These are phyloP conservation scores for Geotrichum reessii DNA, from an alignment of 1,139 yeast species.

Conservation along the genomic window DNA sequence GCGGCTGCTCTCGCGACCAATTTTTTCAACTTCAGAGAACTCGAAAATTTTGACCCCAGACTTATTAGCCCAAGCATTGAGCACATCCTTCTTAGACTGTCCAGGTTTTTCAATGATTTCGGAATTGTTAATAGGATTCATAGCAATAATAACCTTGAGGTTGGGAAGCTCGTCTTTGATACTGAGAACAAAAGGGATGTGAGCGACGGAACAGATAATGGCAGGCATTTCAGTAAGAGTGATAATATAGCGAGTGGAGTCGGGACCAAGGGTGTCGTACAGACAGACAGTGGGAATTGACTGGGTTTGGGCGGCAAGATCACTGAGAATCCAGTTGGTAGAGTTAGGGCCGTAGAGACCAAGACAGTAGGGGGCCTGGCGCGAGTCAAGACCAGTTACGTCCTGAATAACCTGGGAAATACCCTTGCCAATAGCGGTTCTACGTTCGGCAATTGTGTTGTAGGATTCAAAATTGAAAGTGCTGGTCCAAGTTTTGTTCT, in stretches of 20 bases:
- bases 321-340: constrained; percentile 57
- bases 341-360: constrained; percentile 52
- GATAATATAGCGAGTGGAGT: constrained; percentile 53
- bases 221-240: constrained; percentile 53
- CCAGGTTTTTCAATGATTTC: constrained; percentile 20
- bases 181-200: constrained; percentile 41
- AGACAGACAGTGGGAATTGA: constrained; percentile 53
- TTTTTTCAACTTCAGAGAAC: constrained; percentile 47
- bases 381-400: constrained; percentile 18
- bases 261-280: constrained; percentile 60
- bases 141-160: constrained; percentile 42
- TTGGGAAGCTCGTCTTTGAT: constrained; percentile 38
- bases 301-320: constrained; percentile 51
- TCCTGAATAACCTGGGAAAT: constrained; percentile 42
- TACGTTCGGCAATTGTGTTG: constrained; percentile 40
- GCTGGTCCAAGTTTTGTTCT: constrained; percentile 41
- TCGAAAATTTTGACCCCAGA: constrained; percentile 42
- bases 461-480: constrained; percentile 49
- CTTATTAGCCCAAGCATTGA: constrained; percentile 34
- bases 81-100: constrained; percentile 29
- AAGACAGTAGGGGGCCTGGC: constrained; percentile 42
- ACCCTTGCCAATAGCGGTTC: constrained; percentile 58
- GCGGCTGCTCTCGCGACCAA: constrained; percentile 49
- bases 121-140: constrained; percentile 10
- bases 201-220: constrained; percentile 46